These are phyloP conservation scores for Neoconidiobolus thromboides DNA, from an alignment of 371 early-diverging fungal species.

Conservation along the genomic window DNA sequence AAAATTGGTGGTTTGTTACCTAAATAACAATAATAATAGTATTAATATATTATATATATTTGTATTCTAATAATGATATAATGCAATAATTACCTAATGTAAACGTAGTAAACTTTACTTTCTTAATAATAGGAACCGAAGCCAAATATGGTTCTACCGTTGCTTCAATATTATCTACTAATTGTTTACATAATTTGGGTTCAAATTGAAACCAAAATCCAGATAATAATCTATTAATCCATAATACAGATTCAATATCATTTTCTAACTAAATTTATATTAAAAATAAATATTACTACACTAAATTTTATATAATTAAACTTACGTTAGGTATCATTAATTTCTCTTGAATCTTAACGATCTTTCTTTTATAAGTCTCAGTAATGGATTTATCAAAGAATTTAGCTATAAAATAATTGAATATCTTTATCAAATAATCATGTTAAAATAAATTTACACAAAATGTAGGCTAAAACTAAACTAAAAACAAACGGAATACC, in stretches of 20 bases:
- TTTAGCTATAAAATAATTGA: not conserved
- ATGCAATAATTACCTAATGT: constrained; percentile 30
- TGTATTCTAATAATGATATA: too few relatives aligned
- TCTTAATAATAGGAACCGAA: not conserved
- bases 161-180: not conserved
- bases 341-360: not conserved
- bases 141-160: not conserved
- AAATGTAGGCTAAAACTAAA: not conserved
- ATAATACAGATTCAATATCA: not conserved
- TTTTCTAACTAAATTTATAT: not conserved
- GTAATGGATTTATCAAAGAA: not conserved
- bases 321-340: not conserved
- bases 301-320: not conserved
- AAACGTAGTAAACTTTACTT: constrained; percentile 67
- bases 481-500: not conserved
- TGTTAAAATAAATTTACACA: not conserved
- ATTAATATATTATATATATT: too few relatives aligned
- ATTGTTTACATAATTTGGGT: not conserved
- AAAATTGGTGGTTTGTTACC: constrained; percentile 90
- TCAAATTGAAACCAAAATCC: constrained; percentile 2
- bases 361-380: not conserved
- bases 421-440: not conserved
- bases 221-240: not conserved
- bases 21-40: too few relatives aligned
- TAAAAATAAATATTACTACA: constrained; percentile 10